phyloP scores from a whole-genome alignment of 2,329 filamentous ascomycete genomes.

The Trichophyton schoenleinii region DNA sequence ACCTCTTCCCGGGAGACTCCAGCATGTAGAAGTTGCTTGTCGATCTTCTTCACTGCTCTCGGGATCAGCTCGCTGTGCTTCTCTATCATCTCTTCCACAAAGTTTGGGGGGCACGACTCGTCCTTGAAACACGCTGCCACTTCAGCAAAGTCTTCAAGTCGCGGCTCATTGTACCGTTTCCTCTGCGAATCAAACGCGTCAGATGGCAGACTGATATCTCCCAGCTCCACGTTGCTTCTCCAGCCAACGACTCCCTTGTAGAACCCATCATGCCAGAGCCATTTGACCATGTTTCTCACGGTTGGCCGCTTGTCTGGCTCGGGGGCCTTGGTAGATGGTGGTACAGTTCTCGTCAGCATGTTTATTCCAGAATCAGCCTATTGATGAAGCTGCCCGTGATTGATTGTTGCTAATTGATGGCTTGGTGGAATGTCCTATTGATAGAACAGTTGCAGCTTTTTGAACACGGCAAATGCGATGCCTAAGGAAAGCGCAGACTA shows the following conservation, averaged over 20 bases:
- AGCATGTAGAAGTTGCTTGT: conserved; percentile 5
- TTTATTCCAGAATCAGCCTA: no score
- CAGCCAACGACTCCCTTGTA: conserved; percentile 11
- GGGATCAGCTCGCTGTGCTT: conserved; percentile 8
- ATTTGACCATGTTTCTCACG: conserved; percentile 12
- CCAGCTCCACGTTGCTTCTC: conserved; percentile 4
- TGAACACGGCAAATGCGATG: background rate
- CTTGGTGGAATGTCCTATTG: no score
- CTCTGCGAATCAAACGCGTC: background rate
- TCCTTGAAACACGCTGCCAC: background rate
- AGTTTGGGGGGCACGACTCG: background rate
- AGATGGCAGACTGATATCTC: background rate
- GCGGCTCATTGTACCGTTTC: background rate
- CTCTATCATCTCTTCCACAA: conserved; percentile 10
- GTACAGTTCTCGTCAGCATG: background rate
- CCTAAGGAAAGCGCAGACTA: background rate
- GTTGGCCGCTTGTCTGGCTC: background rate
- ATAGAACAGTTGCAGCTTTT: background rate
- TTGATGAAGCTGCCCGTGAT: no score
- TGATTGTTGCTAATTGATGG: no score
- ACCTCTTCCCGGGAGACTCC: conserved; percentile 10
- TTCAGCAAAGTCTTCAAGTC: background rate
- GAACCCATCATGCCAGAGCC: conserved; percentile 12
- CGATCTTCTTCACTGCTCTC: conserved; percentile 9
- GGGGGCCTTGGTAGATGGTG: background rate